These are phyloP conservation scores for Thymus mandschuricus DNA, from an alignment of 257 asterid genomes.

Conservation along the genomic window DNA sequence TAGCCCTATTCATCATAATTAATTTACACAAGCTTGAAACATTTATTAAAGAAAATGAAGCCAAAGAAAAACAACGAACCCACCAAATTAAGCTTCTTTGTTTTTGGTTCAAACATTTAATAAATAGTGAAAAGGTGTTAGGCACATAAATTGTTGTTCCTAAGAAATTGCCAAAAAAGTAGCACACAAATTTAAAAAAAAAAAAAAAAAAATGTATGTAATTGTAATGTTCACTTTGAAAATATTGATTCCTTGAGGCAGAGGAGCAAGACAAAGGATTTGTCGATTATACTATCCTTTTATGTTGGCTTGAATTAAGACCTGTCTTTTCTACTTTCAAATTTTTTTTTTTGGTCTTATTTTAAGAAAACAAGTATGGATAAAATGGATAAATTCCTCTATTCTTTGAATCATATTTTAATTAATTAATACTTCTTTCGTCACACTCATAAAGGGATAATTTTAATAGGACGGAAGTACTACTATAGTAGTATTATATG, in stretches of 20 bases:
- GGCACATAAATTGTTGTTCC: background rate
- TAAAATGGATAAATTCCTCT: background rate
- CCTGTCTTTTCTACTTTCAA: slow-evolving; percentile 10
- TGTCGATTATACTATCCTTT: slow-evolving; percentile 25
- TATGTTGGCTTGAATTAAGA: slow-evolving; percentile 5
- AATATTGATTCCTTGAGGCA: slow-evolving; percentile 24
- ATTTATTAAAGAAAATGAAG: too few species aligned
- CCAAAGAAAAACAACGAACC: background rate
- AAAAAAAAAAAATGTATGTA: background rate
- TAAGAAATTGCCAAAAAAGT: slow-evolving; percentile 3
- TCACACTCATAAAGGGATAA: too few species aligned
- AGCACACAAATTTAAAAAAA: background rate
- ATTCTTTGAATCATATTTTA: background rate
- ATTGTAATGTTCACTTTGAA: slow-evolving; percentile 12
- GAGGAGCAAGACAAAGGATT: slow-evolving; percentile 35
- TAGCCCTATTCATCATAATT: too few species aligned
- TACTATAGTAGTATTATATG: too few species aligned
- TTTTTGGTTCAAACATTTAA: background rate
- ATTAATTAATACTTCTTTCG: background rate
- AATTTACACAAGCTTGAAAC: too few species aligned
- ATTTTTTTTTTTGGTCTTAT: slow-evolving; percentile 19
- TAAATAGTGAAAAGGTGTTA: background rate
- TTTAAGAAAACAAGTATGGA: too few species aligned
- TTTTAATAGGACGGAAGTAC: too few species aligned
- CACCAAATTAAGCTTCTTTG: background rate